These are phyloP conservation scores for Candida caryicola DNA, from an alignment of 805 yeast genomes.

Conservation along the genomic window DNA sequence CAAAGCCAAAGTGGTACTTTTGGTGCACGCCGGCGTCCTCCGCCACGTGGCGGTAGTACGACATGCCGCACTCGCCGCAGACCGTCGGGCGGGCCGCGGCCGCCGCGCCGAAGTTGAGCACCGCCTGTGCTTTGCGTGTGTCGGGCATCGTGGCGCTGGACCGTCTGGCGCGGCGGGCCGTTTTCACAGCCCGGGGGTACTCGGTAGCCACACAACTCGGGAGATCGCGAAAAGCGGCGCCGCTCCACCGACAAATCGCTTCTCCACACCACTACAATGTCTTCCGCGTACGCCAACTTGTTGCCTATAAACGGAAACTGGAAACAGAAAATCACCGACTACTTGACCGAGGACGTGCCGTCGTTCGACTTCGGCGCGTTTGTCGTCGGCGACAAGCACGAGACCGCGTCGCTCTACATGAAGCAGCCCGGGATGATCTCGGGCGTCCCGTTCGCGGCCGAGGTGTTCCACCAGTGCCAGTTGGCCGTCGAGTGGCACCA, in stretches of 20 bases:
- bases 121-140: conserved; percentile 19
- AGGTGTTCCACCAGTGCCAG: conserved; percentile 75
- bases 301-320: conserved; percentile 77
- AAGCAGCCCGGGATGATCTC: conserved; percentile 76
- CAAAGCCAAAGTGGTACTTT: conserved; percentile 48
- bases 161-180: too few relatives aligned
- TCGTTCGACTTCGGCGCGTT: conserved; percentile 92
- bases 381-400: conserved; percentile 78
- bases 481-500: conserved; percentile 69
- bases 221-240: too few relatives aligned
- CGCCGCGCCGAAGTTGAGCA: conserved; percentile 12
- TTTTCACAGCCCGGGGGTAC: too few relatives aligned
- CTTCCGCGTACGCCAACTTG: conserved; percentile 44
- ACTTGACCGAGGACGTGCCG: conserved; percentile 87
- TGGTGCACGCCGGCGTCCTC: conserved; percentile 48
- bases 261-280: conserved; percentile 11
- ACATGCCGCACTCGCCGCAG: conserved; percentile 54
- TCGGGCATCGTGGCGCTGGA: too few relatives aligned
- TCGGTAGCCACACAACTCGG: too few relatives aligned
- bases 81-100: conserved; percentile 16
- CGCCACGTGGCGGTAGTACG: conserved; percentile 41
- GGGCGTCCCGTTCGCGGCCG: conserved; percentile 88
- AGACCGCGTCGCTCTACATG: conserved; percentile 76
- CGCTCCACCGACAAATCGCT: too few relatives aligned
- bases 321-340: conserved; percentile 73